Evolutionary conservation across 2,329 filamentous ascomycete genomes (phyloP), one percentile per base, ranked within the genome.

Genomic region (Neospermospora avenae): DNA sequence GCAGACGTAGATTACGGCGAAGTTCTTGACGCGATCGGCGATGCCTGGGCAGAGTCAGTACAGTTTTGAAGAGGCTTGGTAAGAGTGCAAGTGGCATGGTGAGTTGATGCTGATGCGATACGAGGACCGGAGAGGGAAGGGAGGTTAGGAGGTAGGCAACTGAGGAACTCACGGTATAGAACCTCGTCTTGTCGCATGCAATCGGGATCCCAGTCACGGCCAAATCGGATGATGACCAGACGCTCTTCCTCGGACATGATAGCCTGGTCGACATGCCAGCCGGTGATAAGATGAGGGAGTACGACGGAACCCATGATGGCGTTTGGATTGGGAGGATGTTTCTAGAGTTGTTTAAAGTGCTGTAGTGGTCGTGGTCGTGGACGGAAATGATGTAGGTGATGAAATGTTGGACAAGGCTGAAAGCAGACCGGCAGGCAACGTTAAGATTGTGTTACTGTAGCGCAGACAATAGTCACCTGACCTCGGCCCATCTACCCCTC

Each of bases 201-300:
- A 76, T 96, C 91, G 5, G 86, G 84, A 70, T 96, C 90, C 73
- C 84, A 85, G 75, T 96, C 92, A 68, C 91, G 86, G 51, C 93
- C 93, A 77, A 98, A 98, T 66, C 93, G 88, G 74, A 98, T 96
- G 44, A 96, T 87, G 13, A 96, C 91, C 1, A 97, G 85, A 52
- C 93, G 88, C 72, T 98, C 93, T 73, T 96, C 91, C 77, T 98
- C 93, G 45, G 72, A 75, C 72, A 91, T 86, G 72, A 97, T 97
- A 65, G 93, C 92, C 78, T 98, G 93, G 80, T 98, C 95, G 72
- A 99, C 95, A 76, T 99, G 95, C 95, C 93, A 99, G 75, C 91
- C 95, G 44, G 90, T 93, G 69, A 85, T 84, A 49, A 99, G 84
- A 76, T 98, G 93, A 48, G 93, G 93, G 56, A 99, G 86, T 53